A percentile compares a stretch with the other conserved stretches of the same genome.
These are phyloP conservation scores for Kuraishia ogatae DNA, from an alignment of 805 yeast genomes.

Conservation along the genomic window DNA sequence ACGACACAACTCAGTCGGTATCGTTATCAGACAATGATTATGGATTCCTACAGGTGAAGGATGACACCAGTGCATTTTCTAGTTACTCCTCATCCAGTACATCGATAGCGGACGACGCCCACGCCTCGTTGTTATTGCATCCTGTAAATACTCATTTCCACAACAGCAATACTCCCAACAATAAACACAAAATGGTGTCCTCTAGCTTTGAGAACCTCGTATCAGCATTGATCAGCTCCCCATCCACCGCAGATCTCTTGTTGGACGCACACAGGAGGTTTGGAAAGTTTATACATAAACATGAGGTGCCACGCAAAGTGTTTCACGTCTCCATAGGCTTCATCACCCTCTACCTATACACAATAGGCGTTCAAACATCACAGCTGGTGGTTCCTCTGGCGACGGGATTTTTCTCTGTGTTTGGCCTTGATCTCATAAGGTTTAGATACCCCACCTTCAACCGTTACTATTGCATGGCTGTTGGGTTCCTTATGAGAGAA, in stretches of 20 bases:
- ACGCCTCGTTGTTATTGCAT: not conserved
- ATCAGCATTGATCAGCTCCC: constrained; percentile 13
- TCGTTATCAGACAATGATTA: not conserved
- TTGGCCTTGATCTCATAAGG: constrained; percentile 59
- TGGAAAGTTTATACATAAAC: constrained; percentile 34
- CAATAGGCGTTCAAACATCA: constrained; percentile 44
- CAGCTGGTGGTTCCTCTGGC: constrained; percentile 55
- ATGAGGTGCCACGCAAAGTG: constrained; percentile 83
- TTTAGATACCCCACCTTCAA: constrained; percentile 57
- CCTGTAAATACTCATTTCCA: not conserved
- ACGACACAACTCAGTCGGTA: not conserved
- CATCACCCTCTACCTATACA: constrained; percentile 65
- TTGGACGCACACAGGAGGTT: constrained; percentile 20
- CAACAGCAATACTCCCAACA: not conserved
- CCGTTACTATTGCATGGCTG: constrained; percentile 48
- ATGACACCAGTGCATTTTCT: not conserved
- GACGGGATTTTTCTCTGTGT: constrained; percentile 45
- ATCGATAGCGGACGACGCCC: not conserved
- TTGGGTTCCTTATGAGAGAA: constrained; percentile 83
- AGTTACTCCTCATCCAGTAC: not conserved
- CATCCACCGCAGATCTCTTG: constrained; percentile 13
- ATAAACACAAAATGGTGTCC: not conserved
- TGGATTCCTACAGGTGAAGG: not conserved
- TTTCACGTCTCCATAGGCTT: constrained; percentile 89
- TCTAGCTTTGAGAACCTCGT: not conserved